Conservation (phyloP, 208 protist genomes). For the Acanthamoeba healyi region DNA sequence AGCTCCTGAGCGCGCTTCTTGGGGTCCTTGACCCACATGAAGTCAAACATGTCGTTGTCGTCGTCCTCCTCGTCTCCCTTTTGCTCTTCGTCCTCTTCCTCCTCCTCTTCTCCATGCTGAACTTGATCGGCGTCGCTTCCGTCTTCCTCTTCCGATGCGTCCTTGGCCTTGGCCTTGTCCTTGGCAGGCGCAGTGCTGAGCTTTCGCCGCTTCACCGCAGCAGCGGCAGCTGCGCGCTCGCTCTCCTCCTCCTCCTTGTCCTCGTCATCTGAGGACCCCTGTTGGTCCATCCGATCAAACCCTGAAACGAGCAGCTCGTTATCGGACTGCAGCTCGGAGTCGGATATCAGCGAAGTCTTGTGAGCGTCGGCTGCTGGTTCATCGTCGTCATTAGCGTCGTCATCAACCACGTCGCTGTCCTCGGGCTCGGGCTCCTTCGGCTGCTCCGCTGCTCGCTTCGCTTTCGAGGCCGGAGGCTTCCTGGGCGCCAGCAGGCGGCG, state of each 20-base stretch:
- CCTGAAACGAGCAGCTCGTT: background rate
- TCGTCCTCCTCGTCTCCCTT: background rate
- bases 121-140: background rate
- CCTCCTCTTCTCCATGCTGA: background rate
- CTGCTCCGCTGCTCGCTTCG: background rate
- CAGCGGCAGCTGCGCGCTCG: background rate
- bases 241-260: background rate
- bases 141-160: background rate
- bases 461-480: background rate
- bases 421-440: too few relatives aligned
- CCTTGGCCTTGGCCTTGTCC: too few relatives aligned
- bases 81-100: background rate
- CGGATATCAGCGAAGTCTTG: background rate
- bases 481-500: background rate
- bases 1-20: conserved; percentile 5
- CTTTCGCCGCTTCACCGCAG: too few relatives aligned
- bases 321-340: background rate
- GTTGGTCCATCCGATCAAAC: background rate
- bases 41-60: background rate
- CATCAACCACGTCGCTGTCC: background rate
- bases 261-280: too few relatives aligned
- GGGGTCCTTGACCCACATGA: conserved; percentile 45
- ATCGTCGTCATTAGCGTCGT: background rate
- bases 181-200: too few relatives aligned
- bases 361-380: background rate